A percentile compares a stretch with the other conserved stretches of the same genome.
Evolutionary conservation across 2,329 filamentous ascomycete species (phyloP).

Genomic region (Microcera coccophila): DNA sequence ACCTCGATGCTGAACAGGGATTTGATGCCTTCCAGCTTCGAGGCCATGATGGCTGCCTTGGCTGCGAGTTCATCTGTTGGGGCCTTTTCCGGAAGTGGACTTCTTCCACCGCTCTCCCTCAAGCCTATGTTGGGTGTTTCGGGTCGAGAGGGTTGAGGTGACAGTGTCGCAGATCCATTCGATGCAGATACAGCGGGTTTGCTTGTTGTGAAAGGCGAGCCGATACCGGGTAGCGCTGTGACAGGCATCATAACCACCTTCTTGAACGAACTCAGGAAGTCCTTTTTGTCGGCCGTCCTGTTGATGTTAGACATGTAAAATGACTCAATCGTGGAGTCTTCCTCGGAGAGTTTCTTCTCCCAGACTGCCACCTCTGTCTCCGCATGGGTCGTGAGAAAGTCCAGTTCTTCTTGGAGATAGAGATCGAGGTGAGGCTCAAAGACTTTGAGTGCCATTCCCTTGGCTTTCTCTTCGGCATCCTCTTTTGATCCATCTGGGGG

Average conservation of each 20-base stretch:
- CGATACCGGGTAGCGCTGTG: conserved; percentile 71
- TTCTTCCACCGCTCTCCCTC: conserved; percentile 38
- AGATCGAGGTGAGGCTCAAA: conserved; percentile 94
- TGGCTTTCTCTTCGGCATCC: conserved; percentile 61
- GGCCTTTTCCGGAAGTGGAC: conserved; percentile 55
- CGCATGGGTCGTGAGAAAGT: conserved; percentile 74
- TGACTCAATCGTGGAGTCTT: conserved; percentile 85
- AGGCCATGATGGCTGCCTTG: conserved; percentile 97
- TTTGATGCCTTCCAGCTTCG: conserved; percentile 87
- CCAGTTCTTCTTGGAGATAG: conserved; percentile 87
- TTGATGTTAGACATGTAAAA: conserved; percentile 97
- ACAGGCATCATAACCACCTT: conserved; percentile 99
- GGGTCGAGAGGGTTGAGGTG: conserved; percentile 44
- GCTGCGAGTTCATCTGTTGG: conserved; percentile 90
- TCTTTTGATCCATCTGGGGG: conserved; percentile 60
- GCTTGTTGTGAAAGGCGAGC: conserved; percentile 52
- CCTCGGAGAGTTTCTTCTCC: conserved; percentile 88
- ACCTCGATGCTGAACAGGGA: conserved; percentile 96
- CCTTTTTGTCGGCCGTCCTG: conserved; percentile 89
- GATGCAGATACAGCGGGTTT: conserved; percentile 32
- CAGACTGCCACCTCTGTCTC: conserved; percentile 75
- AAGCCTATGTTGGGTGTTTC: conserved; percentile 45
- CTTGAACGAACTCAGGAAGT: conserved; percentile 94
- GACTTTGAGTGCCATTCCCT: conserved; percentile 63
- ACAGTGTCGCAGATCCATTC: conserved; percentile 24